phyloP scores from a whole-genome alignment of 78 protist genomes.

The Isochrysis galbana region DNA sequence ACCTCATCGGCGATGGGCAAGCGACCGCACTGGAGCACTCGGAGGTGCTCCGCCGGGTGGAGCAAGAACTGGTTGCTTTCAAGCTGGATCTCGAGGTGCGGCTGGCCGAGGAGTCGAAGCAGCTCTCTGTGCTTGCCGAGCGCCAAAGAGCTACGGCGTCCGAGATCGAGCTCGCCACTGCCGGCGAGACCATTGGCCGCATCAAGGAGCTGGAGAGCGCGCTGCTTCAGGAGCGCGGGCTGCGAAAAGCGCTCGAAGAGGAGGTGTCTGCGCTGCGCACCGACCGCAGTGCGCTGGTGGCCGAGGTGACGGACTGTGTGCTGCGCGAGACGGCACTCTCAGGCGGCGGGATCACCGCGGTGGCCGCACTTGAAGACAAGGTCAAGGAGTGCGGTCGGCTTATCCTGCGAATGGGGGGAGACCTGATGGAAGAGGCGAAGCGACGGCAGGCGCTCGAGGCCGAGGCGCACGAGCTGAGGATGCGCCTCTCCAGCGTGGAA shows the following conservation, averaged over 20 bases:
- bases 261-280: neutral
- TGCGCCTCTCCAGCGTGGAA: neutral
- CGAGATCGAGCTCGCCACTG: neutral
- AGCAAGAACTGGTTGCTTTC: neutral
- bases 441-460: neutral
- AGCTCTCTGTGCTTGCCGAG: neutral
- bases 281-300: neutral
- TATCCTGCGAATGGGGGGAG: neutral
- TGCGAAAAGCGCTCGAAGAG: neutral
- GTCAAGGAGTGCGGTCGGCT: conserved; percentile 28
- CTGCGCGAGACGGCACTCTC: neutral
- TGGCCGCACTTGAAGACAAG: neutral
- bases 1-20: neutral
- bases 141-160: neutral
- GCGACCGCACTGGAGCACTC: neutral
- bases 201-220: neutral
- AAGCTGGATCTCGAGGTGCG: neutral
- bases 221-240: neutral
- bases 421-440: conserved; percentile 7
- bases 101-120: neutral
- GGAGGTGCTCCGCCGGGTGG: neutral
- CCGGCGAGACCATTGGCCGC: neutral
- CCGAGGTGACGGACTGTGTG: neutral
- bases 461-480: neutral
- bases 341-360: neutral